These are phyloP conservation scores for Cyberlindnera bimundalis DNA, from an alignment of 805 yeast genomes.

Conservation along the genomic window DNA sequence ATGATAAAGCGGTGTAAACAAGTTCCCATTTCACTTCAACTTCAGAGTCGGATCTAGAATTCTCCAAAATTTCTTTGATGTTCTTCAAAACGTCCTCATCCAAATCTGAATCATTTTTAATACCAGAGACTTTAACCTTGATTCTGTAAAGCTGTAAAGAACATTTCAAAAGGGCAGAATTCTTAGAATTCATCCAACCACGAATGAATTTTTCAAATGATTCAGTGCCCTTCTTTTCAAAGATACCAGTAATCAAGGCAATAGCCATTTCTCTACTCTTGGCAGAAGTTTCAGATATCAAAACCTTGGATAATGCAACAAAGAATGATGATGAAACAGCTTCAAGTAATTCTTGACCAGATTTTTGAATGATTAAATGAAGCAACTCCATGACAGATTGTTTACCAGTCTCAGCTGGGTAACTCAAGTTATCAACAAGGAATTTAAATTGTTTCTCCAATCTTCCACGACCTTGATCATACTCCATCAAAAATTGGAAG, in stretches of 20 bases:
- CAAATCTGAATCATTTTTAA: constrained; percentile 40
- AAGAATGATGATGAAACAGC: constrained; percentile 74
- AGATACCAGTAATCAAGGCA: constrained; percentile 50
- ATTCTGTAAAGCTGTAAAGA: constrained; percentile 71
- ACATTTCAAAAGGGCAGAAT: constrained; percentile 57
- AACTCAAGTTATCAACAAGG: constrained; percentile 74
- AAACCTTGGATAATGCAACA: constrained; percentile 72
- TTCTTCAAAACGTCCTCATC: constrained; percentile 39
- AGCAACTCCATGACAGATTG: constrained; percentile 88
- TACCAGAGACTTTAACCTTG: constrained; percentile 40
- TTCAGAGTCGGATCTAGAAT: constrained; percentile 36
- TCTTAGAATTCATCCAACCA: constrained; percentile 60
- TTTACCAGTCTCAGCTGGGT: constrained; percentile 83
- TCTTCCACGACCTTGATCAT: constrained; percentile 87
- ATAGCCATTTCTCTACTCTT: constrained; percentile 84
- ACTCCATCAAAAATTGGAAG: constrained; percentile 85
- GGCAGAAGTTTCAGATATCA: constrained; percentile 72
- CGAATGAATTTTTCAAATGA: constrained; percentile 35
- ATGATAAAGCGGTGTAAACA: constrained; percentile 61
- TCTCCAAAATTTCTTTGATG: constrained; percentile 33
- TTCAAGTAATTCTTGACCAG: constrained; percentile 54
- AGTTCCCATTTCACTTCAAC: constrained; percentile 68
- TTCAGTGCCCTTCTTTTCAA: constrained; percentile 44
- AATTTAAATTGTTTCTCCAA: constrained; percentile 79
- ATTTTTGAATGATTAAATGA: constrained; percentile 62